Evolutionary conservation across 1,284 basidiomycete genomes (phyloP), one percentile per base, ranked within the genome.

Genomic region (Phlebopus sp.): DNA sequence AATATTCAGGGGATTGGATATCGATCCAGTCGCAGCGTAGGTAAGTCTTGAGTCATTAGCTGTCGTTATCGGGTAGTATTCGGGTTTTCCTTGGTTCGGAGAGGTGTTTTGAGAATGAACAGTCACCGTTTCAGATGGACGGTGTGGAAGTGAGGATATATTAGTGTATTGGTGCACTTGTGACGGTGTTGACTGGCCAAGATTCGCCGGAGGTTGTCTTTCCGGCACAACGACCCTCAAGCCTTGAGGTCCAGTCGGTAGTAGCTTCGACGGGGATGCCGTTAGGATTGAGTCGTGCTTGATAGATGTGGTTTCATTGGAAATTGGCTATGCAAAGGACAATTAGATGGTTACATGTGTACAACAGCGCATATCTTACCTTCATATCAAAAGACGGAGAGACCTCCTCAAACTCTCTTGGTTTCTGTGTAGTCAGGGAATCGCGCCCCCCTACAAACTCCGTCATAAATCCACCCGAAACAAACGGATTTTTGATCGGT

Each of bases 1-100:
- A 42, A 82, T 81, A 40, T 68, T 69, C 34, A 81, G 59, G 23
- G 77, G 77, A 56, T 81, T 82, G 1, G 68, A 71, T 27, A 69
- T 58, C 7, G 76, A 69, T 5, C 71, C 72, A 5, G 65, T 57
- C 15, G 70, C 57, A 21, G 73, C 68, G 49, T 68, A 69, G 4
- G 66, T 67, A 19, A 73, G 44, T 44, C 70, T 71, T 6, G 66
- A 63, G 42, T 73, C 70, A 18, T 63, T 72, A 10, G 72, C 66
- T 19, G 71, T 67, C 29, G 29, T 66, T 37, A 65, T 31, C 19
- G 58, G 59, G 18, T 54, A 55, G 46, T 64, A 63, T 32, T 55
- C 49, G 18, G 47, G 13, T 46, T 61, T 63, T 37, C 10, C 36
- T 17, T 18, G 40, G 35, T 35, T 40, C 30, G 51, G 7, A 17